phyloP scores from a whole-genome alignment of 2,329 filamentous ascomycete species.

The Sphaerulina vaccinii region DNA sequence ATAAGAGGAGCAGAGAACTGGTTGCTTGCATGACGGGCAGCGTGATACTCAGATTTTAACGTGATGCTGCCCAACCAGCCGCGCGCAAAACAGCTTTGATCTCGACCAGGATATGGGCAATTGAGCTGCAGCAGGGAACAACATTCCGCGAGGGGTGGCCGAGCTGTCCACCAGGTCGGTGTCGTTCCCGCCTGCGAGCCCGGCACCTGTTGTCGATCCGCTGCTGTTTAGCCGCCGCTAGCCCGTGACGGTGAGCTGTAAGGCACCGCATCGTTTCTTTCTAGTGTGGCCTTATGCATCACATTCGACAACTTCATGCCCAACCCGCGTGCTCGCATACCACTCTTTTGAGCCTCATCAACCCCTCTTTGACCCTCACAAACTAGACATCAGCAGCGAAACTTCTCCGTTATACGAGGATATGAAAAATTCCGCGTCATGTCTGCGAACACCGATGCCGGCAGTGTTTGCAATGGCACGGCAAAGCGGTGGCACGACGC shows the following conservation, averaged over 20 bases:
- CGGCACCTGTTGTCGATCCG: background rate
- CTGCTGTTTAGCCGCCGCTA: background rate
- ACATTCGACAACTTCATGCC: background rate
- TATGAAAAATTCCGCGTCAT: background rate
- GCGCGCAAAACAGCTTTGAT: background rate
- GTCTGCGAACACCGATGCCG: background rate
- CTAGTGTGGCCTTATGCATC: background rate
- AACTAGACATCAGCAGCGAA: background rate
- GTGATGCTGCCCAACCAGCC: constrained; percentile 1
- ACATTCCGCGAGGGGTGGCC: background rate
- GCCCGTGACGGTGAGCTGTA: too few relatives aligned
- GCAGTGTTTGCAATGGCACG: background rate
- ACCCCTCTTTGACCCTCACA: background rate
- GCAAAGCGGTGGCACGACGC: too few relatives aligned
- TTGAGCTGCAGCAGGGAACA: background rate
- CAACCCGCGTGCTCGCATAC: constrained; percentile 7
- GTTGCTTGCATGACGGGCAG: constrained; percentile 8
- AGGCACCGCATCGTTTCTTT: background rate
- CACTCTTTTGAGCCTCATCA: background rate
- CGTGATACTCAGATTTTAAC: background rate
- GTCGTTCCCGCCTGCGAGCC: background rate
- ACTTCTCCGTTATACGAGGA: too few relatives aligned
- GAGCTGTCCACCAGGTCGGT: background rate
- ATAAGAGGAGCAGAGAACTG: background rate
- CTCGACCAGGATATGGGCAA: background rate